Evolutionary conservation across 768 basidiomycete genomes (phyloP).

Genomic region (Mycena crocata): DNA sequence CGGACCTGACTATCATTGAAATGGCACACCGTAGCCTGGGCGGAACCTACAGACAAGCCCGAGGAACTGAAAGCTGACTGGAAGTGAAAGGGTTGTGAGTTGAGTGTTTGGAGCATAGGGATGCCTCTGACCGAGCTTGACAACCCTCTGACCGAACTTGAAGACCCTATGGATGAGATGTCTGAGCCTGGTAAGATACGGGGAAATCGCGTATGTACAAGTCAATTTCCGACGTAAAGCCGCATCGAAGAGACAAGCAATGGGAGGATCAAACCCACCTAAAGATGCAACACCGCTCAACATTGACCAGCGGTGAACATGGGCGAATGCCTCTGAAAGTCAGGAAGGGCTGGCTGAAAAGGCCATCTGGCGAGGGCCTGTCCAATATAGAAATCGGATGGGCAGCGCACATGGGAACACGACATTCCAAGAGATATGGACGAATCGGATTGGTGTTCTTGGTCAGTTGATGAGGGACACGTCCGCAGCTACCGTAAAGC

Average conservation of each 20-base stretch:
- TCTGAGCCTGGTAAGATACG: constrained; percentile 17
- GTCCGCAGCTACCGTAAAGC: constrained; percentile 20
- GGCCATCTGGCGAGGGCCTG: neutral
- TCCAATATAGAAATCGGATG: constrained; percentile 15
- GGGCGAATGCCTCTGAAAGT: constrained; percentile 11
- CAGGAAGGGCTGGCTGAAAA: constrained; percentile 11
- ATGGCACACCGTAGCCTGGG: constrained; percentile 3
- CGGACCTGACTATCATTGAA: no score
- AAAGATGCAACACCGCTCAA: constrained; percentile 24
- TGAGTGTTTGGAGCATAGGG: neutral
- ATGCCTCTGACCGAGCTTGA: constrained; percentile 2
- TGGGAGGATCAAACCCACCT: constrained; percentile 5
- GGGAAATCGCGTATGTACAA: constrained; percentile 3
- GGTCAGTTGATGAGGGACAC: constrained; percentile 31
- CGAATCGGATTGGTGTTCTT: constrained; percentile 24
- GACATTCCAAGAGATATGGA: neutral
- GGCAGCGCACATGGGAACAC: constrained; percentile 18
- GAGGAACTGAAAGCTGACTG: constrained; percentile 14
- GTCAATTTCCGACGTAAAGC: constrained; percentile 30
- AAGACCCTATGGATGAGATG: constrained; percentile 13
- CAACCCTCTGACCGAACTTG: no score
- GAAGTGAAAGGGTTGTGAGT: constrained; percentile 3
- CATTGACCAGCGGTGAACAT: constrained; percentile 19
- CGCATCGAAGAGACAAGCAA: constrained; percentile 17
- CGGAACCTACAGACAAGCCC: neutral